A percentile compares a stretch with the other conserved stretches of the same genome.
Conservation (phyloP, 2,329 filamentous ascomycete genomes). For the Neofusicoccum cordaticola region DNA sequence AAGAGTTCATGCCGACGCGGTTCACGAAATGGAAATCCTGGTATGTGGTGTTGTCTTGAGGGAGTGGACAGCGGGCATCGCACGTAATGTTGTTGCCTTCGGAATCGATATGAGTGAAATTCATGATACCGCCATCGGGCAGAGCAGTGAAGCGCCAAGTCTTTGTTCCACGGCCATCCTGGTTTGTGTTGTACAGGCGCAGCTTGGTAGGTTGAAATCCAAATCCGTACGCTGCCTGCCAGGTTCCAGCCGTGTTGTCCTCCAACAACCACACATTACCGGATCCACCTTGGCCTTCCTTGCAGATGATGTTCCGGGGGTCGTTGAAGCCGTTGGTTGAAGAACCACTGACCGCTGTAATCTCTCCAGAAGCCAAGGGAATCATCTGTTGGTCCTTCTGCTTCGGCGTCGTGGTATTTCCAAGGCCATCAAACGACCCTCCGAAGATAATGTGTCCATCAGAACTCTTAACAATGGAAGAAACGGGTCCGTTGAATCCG, state of each 20-base stretch:
- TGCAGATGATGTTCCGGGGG: constrained; percentile 80
- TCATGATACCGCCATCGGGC: constrained; percentile 90
- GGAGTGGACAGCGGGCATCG: constrained; percentile 81
- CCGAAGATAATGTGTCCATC: constrained; percentile 90
- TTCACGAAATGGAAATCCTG: constrained; percentile 96
- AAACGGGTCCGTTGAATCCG: constrained; percentile 91
- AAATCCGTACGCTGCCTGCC: constrained; percentile 79
- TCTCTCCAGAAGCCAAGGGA: constrained; percentile 75
- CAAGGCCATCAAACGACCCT: constrained; percentile 82
- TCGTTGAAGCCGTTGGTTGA: constrained; percentile 65
- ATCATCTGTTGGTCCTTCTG: constrained; percentile 73
- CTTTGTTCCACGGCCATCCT: constrained; percentile 80
- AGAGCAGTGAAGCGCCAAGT: constrained; percentile 83
- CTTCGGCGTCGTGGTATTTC: constrained; percentile 73
- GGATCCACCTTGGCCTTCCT: constrained; percentile 63
- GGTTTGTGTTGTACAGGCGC: constrained; percentile 81
- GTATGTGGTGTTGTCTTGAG: constrained; percentile 62
- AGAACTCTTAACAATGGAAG: constrained; percentile 74
- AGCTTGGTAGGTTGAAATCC: constrained; percentile 84
- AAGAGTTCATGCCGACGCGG: constrained; percentile 82
- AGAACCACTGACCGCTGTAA: constrained; percentile 65
- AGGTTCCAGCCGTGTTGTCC: constrained; percentile 73
- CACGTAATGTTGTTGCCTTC: constrained; percentile 67
- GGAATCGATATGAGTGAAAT: constrained; percentile 81
- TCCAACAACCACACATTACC: constrained; percentile 80